phyloP scores from a whole-genome alignment of 2,329 filamentous ascomycete genomes.

The Allantophomopsis cytisporea region DNA sequence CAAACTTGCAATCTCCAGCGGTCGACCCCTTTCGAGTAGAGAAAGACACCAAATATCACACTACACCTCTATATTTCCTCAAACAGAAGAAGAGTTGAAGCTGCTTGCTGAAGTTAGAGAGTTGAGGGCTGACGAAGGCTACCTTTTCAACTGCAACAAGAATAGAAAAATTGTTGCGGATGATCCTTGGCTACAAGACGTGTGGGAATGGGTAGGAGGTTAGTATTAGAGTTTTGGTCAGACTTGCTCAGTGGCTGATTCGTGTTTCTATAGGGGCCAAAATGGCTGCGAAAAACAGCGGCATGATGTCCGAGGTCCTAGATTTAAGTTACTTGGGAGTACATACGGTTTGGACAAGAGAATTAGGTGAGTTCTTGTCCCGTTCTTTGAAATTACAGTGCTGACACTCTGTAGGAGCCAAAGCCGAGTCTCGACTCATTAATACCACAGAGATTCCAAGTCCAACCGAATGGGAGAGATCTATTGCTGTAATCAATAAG shows the following conservation, averaged over 20 bases:
- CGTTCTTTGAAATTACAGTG: neutral
- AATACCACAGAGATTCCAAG: constrained; percentile 29
- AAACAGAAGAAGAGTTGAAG: constrained; percentile 2
- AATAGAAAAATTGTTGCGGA: constrained; percentile 58
- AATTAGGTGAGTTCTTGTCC: constrained; percentile 38
- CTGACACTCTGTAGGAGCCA: constrained; percentile 25
- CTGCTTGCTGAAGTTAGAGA: constrained; percentile 37
- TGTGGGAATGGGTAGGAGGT: constrained; percentile 69
- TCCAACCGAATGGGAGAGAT: constrained; percentile 40
- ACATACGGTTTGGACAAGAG: constrained; percentile 56
- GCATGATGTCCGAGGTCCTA: constrained; percentile 55
- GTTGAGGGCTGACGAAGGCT: constrained; percentile 44
- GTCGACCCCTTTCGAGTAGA: constrained; percentile 30
- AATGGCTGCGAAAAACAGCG: constrained; percentile 46
- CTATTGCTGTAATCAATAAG: constrained; percentile 49
- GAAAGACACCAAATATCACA: constrained; percentile 38
- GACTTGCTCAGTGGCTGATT: constrained; percentile 9
- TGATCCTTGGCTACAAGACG: constrained; percentile 60
- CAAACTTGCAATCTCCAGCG: neutral
- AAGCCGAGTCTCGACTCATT: constrained; percentile 31
- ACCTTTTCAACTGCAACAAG: constrained; percentile 46
- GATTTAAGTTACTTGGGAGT: constrained; percentile 70
- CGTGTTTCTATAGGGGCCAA: constrained; percentile 36
- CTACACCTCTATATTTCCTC: constrained; percentile 22
- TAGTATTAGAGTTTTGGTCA: constrained; percentile 15